Percentiles rank a stretch among this genome's conserved stretches.
These are phyloP conservation scores for Proliferodiscus dingleyae DNA, from an alignment of 2,329 filamentous ascomycete genomes.

Conservation along the genomic window DNA sequence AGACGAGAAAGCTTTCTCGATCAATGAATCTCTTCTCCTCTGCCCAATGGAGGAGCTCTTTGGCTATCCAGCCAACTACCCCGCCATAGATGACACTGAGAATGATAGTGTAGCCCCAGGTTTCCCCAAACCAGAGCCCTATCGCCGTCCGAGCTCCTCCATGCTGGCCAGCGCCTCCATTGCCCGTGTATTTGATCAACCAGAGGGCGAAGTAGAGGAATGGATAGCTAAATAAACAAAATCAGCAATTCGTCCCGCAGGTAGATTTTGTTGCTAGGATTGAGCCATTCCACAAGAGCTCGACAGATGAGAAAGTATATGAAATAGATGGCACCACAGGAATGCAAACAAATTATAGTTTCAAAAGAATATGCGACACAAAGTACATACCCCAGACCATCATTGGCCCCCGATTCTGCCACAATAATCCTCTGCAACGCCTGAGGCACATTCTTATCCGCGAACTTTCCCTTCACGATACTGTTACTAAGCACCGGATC, in stretches of 20 bases:
- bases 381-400: slow-evolving; percentile 55
- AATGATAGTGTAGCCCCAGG: slow-evolving; percentile 77
- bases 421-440: slow-evolving; percentile 76
- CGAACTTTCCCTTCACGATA: slow-evolving; percentile 91
- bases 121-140: slow-evolving; percentile 78
- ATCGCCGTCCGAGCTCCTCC: slow-evolving; percentile 64
- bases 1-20: slow-evolving; percentile 32
- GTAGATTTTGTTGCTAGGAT: no score
- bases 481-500: slow-evolving; percentile 84
- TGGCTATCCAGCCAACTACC: slow-evolving; percentile 73
- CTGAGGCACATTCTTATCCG: slow-evolving; percentile 82
- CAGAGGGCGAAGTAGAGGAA: slow-evolving; percentile 84
- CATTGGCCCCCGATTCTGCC: slow-evolving; percentile 80
- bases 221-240: slow-evolving; percentile 56
- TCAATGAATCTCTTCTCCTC: slow-evolving; percentile 67
- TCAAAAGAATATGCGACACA: slow-evolving; percentile 29
- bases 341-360: neutral
- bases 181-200: slow-evolving; percentile 68
- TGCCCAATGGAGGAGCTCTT: slow-evolving; percentile 78
- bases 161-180: slow-evolving; percentile 47
- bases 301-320: neutral
- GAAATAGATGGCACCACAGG: neutral
- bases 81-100: slow-evolving; percentile 75
- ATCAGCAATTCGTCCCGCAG: neutral
- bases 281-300: no score